Evolutionary conservation across 1,139 yeast species (phyloP), one percentile per base, ranked within the genome.

Genomic region (Diutina catenulata): DNA sequence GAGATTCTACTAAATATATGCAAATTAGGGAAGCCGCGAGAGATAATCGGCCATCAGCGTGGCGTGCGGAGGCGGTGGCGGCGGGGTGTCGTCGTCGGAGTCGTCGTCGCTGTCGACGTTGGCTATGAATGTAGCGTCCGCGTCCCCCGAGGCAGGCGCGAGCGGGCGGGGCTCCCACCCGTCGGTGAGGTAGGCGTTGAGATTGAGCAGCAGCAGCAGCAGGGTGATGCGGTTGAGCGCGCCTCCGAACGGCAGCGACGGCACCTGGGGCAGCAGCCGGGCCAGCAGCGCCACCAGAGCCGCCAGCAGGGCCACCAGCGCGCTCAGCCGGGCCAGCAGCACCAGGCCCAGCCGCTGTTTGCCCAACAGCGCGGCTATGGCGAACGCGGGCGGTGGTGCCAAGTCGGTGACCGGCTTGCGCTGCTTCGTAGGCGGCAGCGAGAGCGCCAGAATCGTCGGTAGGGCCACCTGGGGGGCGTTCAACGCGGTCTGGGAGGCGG

Each of bases 161-260:
- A 21, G 15, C 25, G 33, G 15, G 15, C 16, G 5, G 8, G 21
- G 18, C 13, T 13, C 29, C 20, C 22, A 38, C 23, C 5, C 67
- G 42, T 65, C 71, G 4, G 70, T 64, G 37, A 67, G 52, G 42
- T 64, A 67, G 7, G 69, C 71, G 45, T 67, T 61, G 38, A 67
- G 55, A 44, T 67, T 67, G 31, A 67, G 53, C 27, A 69, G 62
- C 24, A 31, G 35, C 35, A 31, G 35, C 35, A 31, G 35, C 25
- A 21, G 21, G 2, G 35, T 31, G 13, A 31, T 31, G 15, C 25
- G 35, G 19, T 14, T 7, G 11, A 31, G 18, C 15, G 14, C 10
- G 18, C 35, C 35, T 10, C 35, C 35, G 13, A 31, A 31, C 15
- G 35, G 35, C 15, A 21, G 21, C 15, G 35, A 26, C 15, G 23